Percentiles rank a stretch among this genome's conserved stretches.
Evolutionary conservation across 2,329 filamentous ascomycete species (phyloP).

Genomic region (Fusarium sp.): DNA sequence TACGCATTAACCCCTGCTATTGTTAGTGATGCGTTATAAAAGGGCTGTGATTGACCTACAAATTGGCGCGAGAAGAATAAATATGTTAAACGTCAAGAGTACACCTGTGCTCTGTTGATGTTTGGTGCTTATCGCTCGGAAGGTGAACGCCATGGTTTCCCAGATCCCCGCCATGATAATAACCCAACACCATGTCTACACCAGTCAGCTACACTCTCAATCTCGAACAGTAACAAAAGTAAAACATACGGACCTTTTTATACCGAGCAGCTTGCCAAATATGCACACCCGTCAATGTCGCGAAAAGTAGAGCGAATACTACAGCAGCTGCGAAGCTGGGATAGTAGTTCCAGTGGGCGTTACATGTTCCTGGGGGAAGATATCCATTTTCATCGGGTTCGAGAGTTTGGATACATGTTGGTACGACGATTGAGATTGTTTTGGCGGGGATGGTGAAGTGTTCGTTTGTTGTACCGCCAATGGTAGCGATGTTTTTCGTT

Average conservation of each 20-base stretch:
- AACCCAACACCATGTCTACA: constrained; percentile 51
- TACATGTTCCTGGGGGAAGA: constrained; percentile 48
- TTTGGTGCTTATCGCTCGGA: constrained; percentile 38
- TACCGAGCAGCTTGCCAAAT: constrained; percentile 37
- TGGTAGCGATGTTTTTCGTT: constrained; percentile 43
- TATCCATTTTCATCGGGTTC: constrained; percentile 50
- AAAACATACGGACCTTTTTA: constrained; percentile 41
- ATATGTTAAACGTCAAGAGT: constrained; percentile 40
- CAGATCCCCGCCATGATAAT: constrained; percentile 52
- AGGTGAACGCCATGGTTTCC: constrained; percentile 40
- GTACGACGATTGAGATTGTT: constrained; percentile 49
- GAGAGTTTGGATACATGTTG: constrained; percentile 53
- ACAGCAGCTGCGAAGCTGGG: constrained; percentile 49
- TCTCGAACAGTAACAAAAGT: too few relatives aligned
- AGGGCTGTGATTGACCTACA: constrained; percentile 14
- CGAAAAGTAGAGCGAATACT: constrained; percentile 47
- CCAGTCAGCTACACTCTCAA: too few relatives aligned
- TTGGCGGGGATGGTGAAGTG: constrained; percentile 44
- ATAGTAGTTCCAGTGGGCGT: constrained; percentile 50
- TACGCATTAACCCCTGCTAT: constrained; percentile 58
- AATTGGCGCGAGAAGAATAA: constrained; percentile 39
- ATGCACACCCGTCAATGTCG: constrained; percentile 21
- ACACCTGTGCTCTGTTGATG: constrained; percentile 33
- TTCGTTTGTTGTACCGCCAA: constrained; percentile 33
- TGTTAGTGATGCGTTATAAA: neutral